Conservation (phyloP, 2,329 filamentous ascomycete genomes). For the Chlorencoelia australis region DNA sequence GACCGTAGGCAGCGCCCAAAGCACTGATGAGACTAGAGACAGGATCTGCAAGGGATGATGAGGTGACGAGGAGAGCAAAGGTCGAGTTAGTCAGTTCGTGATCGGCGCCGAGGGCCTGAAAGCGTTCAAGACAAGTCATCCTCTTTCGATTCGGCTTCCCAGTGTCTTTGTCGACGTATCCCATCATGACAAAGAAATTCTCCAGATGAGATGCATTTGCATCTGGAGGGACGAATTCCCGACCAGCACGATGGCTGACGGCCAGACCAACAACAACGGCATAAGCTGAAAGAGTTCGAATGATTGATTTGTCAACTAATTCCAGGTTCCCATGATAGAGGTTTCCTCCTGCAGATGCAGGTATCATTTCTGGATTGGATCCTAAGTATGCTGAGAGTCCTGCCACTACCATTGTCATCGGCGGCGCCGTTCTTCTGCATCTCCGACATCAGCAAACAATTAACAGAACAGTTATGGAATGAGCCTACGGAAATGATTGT, state of each 20-base stretch:
- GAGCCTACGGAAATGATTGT: conserved; percentile 22
- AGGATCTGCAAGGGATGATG: conserved; percentile 38
- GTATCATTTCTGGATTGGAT: conserved; percentile 24
- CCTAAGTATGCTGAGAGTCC: conserved; percentile 23
- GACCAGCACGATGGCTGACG: conserved; percentile 32
- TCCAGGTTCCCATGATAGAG: conserved; percentile 29
- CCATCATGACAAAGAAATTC: conserved; percentile 39
- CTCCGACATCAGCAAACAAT: conserved; percentile 27
- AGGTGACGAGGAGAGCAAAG: conserved; percentile 35
- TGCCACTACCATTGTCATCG: not conserved
- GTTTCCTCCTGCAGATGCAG: conserved; percentile 29
- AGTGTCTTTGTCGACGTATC: conserved; percentile 26
- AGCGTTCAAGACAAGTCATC: conserved; percentile 25
- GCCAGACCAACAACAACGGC: conserved; percentile 29
- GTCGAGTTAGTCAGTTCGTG: conserved; percentile 42
- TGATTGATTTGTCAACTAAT: conserved; percentile 29
- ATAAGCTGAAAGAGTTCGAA: conserved; percentile 28
- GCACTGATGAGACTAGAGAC: conserved; percentile 31
- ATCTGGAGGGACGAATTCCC: conserved; percentile 27
- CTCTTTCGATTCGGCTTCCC: conserved; percentile 19
- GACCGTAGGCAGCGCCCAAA: conserved; percentile 33
- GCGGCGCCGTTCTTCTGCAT: too few relatives aligned
- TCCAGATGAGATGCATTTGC: conserved; percentile 28
- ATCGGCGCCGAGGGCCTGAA: conserved; percentile 36
- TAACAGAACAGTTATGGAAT: not conserved